Evolutionary conservation across 257 asterid genomes (phyloP).

Genomic region (Plantago ovata): DNA sequence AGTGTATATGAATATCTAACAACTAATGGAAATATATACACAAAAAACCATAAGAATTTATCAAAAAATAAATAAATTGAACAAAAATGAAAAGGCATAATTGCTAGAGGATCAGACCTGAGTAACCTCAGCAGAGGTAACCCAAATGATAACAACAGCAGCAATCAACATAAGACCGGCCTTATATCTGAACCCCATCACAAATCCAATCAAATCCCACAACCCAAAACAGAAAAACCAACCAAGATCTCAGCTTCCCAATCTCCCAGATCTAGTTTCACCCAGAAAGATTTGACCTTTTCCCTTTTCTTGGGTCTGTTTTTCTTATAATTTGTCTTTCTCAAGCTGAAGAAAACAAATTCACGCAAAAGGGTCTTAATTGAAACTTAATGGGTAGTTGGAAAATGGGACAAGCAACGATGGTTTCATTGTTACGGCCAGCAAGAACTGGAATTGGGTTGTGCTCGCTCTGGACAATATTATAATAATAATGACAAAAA

Average conservation of each 20-base stretch:
- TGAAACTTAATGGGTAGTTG: not conserved
- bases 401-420: not conserved
- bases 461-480: not conserved
- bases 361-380: not conserved
- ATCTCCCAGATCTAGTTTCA: slow-evolving; percentile 22
- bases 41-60: no score
- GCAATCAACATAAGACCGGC: slow-evolving; percentile 85
- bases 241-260: slow-evolving; percentile 36
- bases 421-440: not conserved
- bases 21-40: no score
- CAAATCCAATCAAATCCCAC: slow-evolving; percentile 39
- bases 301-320: no score
- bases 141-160: slow-evolving; percentile 95
- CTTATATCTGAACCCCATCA: slow-evolving; percentile 85
- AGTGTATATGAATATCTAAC: no score
- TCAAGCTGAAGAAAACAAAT: not conserved
- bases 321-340: no score
- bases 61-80: no score
- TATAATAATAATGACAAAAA: slow-evolving; percentile 17
- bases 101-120: slow-evolving; percentile 46
- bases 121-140: slow-evolving; percentile 97
- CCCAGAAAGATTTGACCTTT: slow-evolving; percentile 1
- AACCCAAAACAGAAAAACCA: slow-evolving; percentile 26
- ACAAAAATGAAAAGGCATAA: no score
- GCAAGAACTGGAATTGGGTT: not conserved